A percentile compares a stretch with the other conserved stretches of the same genome.
Conservation (phyloP, 2,329 filamentous ascomycete genomes). For the Alternaria incomplexa region DNA sequence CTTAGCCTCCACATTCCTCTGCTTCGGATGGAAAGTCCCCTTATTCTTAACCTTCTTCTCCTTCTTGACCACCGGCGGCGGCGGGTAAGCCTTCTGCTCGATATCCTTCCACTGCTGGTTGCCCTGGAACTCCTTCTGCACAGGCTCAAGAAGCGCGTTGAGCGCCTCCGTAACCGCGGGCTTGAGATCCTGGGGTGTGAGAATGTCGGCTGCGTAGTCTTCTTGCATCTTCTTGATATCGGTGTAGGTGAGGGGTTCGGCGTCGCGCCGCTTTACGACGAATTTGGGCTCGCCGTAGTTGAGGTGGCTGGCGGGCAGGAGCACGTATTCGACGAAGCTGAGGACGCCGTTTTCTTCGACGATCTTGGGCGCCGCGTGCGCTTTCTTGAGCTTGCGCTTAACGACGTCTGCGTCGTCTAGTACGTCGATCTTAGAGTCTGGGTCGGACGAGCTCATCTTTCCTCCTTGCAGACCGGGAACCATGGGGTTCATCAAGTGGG, state of each 20-base stretch:
- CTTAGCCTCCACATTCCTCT: slow-evolving; percentile 51
- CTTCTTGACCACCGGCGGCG: slow-evolving; percentile 63
- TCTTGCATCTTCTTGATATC: slow-evolving; percentile 74
- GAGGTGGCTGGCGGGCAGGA: slow-evolving; percentile 78
- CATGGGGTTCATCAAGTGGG: slow-evolving; percentile 85
- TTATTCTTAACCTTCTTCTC: slow-evolving; percentile 80
- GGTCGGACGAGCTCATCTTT: slow-evolving; percentile 78
- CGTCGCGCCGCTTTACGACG: slow-evolving; percentile 68
- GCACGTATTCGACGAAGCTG: slow-evolving; percentile 83
- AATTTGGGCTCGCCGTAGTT: slow-evolving; percentile 65
- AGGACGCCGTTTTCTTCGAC: slow-evolving; percentile 87
- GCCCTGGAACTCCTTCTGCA: slow-evolving; percentile 73
- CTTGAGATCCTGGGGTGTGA: slow-evolving; percentile 88
- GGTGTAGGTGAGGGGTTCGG: slow-evolving; percentile 82
- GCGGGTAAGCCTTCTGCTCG: slow-evolving; percentile 81
- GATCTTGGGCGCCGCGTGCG: slow-evolving; percentile 75
- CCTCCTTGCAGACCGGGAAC: slow-evolving; percentile 80
- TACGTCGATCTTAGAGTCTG: slow-evolving; percentile 90
- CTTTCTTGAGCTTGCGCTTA: slow-evolving; percentile 73
- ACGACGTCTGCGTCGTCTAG: slow-evolving; percentile 78
- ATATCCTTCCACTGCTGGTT: slow-evolving; percentile 82
- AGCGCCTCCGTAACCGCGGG: slow-evolving; percentile 79
- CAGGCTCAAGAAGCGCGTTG: slow-evolving; percentile 75
- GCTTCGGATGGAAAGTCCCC: slow-evolving; percentile 66
- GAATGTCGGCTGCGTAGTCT: slow-evolving; percentile 80